phyloP scores from a whole-genome alignment of 2,329 filamentous ascomycete genomes.

The Plenodomus lindquistii region DNA sequence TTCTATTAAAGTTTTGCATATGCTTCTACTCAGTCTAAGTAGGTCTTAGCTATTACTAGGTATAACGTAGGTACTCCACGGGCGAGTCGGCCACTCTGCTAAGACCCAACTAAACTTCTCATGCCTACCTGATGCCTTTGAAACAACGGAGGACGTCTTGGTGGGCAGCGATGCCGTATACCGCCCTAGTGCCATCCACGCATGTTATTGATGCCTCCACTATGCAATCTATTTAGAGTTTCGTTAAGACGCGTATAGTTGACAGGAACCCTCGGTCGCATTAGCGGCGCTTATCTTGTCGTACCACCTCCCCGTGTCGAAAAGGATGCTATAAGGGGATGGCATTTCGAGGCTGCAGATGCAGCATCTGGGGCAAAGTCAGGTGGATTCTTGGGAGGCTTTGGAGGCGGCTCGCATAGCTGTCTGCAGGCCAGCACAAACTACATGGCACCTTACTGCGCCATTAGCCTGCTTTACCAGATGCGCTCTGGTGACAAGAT shows the following conservation, averaged over 20 bases:
- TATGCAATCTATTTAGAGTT: conserved; percentile 95
- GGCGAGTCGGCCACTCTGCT: too few relatives aligned
- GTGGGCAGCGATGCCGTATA: conserved; percentile 83
- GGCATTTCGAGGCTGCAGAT: conserved; percentile 98
- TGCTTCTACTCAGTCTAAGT: too few relatives aligned
- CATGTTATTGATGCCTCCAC: conserved; percentile 95
- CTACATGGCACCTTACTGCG: conserved; percentile 98
- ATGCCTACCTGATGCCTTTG: too few relatives aligned
- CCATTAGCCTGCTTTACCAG: conserved; percentile 94
- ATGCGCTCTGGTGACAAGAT: conserved; percentile 98
- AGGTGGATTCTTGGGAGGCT: conserved; percentile 86
- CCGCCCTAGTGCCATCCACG: conserved; percentile 92
- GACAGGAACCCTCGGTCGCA: conserved; percentile 98
- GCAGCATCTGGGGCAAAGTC: conserved; percentile 90
- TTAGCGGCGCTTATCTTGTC: conserved; percentile 95
- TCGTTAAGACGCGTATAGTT: conserved; percentile 98
- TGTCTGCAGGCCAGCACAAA: conserved; percentile 76
- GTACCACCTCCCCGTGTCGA: conserved; percentile 94
- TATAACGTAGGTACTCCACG: too few relatives aligned
- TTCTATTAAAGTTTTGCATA: too few relatives aligned
- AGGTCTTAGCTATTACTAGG: too few relatives aligned
- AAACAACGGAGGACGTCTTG: conserved; percentile 99
- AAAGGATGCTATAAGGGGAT: conserved; percentile 90
- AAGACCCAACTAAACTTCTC: too few relatives aligned
- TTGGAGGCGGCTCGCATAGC: conserved; percentile 76